Base-by-base conservation (phyloP, 1,284 basidiomycete genomes). In the Tilletia walkeri region DNA sequence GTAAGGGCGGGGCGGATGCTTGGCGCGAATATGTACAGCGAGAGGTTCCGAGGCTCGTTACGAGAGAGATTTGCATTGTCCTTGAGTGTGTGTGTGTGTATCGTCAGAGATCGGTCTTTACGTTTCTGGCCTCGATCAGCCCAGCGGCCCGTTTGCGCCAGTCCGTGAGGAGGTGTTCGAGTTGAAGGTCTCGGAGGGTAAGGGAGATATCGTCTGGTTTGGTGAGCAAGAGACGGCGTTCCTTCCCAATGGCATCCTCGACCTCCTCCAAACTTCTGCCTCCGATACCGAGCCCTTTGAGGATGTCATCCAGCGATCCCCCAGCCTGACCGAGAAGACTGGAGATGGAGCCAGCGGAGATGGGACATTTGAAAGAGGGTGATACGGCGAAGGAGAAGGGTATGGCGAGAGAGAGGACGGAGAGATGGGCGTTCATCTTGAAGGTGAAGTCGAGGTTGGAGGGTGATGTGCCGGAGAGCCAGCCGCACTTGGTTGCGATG, bases 401-500 rank as follows among this genome's bases (percentile, higher is more conserved):
- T 61, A 78, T 75, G 10, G 74, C 69, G 63, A 78, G 70, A 47
- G 72, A 75, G 24, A 79, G 72, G 65, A 76, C 74, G 18, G 73
- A 73, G 10, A 79, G 67, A 34, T 75, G 71, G 63, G 76, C 73
- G 41, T 75, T 69, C 69, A 79, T 66, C 47, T 78, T 74, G 67
- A 78, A 72, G 53, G 74, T 54, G 72, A 77, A 76, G 45, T 30
- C 36, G 49, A 67, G 50, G 30, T 67, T 14, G 67, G 20, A n/a
- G 24, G 49, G 10, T 34, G 47, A 50, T 10, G 14, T 84, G 5
- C 87, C 86, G 3, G 80, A 78, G 16, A 79, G 78, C 65, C 88
- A 81, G 61, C 90, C 90, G 82, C 94, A 95, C 81, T 90, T 91
- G 14, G 78, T 81, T 38, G 87, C 86, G 38, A 92, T 80, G 81